Evolutionary conservation across 2,329 filamentous ascomycete genomes (phyloP).

Genomic region (Nigrospora sphaerica): DNA sequence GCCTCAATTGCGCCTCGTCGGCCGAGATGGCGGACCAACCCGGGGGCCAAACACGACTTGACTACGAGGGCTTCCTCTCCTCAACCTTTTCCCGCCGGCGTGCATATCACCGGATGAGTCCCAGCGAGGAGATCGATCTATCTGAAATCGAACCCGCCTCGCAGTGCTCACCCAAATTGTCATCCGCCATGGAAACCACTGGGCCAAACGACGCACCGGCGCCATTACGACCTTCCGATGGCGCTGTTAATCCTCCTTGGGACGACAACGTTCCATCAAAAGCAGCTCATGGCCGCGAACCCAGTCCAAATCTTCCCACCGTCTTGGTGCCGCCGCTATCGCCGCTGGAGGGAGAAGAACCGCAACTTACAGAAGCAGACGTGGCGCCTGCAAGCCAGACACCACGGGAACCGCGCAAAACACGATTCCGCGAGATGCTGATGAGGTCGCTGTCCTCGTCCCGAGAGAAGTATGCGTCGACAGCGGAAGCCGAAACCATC

Average conservation of each 20-base stretch:
- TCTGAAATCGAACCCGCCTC: not conserved
- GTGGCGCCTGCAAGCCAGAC: not conserved
- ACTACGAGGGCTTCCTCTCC: not conserved
- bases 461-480: conserved; percentile 4
- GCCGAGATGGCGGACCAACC: no score
- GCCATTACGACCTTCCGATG: not conserved
- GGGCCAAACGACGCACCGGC: not conserved
- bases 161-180: not conserved
- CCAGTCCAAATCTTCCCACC: not conserved
- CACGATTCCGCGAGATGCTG: conserved; percentile 14
- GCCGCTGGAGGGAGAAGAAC: not conserved
- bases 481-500: conserved; percentile 2
- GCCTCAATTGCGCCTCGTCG: no score
- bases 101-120: conserved; percentile 2
- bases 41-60: no score
- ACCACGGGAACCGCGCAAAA: conserved; percentile 5
- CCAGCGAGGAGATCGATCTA: conserved; percentile 1
- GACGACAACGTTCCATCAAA: no score
- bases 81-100: not conserved
- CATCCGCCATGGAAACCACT: not conserved
- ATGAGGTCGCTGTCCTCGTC: conserved; percentile 10
- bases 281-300: not conserved
- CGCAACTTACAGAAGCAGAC: not conserved
- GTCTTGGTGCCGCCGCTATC: not conserved
- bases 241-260: no score